phyloP scores from a whole-genome alignment of 441 rosid genomes.

The Populus hybrid region DNA sequence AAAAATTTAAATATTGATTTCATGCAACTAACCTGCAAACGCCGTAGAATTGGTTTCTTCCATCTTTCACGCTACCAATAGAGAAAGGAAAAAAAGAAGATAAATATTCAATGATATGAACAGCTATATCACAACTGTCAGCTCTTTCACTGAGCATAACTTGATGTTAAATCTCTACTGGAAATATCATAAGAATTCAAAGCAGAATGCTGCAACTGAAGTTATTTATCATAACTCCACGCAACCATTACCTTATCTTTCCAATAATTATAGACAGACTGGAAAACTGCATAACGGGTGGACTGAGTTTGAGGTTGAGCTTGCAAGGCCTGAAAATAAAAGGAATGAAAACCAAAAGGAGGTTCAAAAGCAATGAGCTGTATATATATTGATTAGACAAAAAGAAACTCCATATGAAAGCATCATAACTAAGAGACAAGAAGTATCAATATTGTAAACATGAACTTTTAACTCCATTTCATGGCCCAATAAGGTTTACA shows the following conservation, averaged over 20 bases:
- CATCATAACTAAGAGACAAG: not conserved
- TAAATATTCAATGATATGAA: constrained; percentile 5
- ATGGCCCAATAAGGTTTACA: not conserved
- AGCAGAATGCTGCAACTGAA: not conserved
- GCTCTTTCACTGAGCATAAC: not conserved
- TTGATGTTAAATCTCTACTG: not conserved
- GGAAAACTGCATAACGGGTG: constrained; percentile 56
- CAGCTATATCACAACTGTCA: not conserved
- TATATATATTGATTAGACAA: constrained; percentile 1
- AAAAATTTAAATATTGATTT: constrained; percentile 17
- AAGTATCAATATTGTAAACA: not conserved
- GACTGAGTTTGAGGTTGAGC: constrained; percentile 53
- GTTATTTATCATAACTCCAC: not conserved
- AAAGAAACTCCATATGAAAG: not conserved
- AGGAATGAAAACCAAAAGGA: constrained; percentile 8
- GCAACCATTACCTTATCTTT: constrained; percentile 68
- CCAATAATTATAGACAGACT: constrained; percentile 83
- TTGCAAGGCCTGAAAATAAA: constrained; percentile 63
- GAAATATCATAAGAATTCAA: not conserved
- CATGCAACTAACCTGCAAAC: constrained; percentile 72
- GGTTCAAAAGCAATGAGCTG: not conserved
- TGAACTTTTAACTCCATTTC: not conserved
- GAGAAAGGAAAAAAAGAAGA: not conserved
- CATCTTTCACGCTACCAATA: constrained; percentile 80
- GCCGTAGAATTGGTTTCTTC: constrained; percentile 96